Percentiles rank a stretch among this genome's conserved stretches.
phyloP scores from a whole-genome alignment of 2,329 filamentous ascomycete genomes.

The Aureobasidium sp. region DNA sequence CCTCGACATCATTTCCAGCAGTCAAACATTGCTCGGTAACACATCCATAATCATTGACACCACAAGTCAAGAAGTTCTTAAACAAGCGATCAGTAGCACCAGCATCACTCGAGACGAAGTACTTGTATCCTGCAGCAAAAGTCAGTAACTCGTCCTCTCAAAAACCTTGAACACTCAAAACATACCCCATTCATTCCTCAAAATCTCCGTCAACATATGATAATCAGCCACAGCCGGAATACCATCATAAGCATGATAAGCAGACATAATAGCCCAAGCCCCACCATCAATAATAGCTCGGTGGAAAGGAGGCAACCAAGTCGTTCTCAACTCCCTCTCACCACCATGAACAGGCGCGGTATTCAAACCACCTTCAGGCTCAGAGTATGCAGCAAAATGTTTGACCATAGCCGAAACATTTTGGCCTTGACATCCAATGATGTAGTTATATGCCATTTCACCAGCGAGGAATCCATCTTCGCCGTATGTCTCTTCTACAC shows the following conservation, averaged over 20 bases:
- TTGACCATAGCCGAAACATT: slow-evolving; percentile 79
- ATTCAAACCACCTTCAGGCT: slow-evolving; percentile 78
- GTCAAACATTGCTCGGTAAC: slow-evolving; percentile 70
- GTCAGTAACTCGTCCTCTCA: not conserved
- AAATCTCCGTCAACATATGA: slow-evolving; percentile 72
- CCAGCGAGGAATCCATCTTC: slow-evolving; percentile 76
- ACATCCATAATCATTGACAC: slow-evolving; percentile 65
- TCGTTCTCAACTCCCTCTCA: slow-evolving; percentile 60
- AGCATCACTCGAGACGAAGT: slow-evolving; percentile 72
- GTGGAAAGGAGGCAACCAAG: slow-evolving; percentile 67
- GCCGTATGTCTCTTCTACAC: slow-evolving; percentile 78
- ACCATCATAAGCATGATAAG: slow-evolving; percentile 78
- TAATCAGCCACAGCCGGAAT: slow-evolving; percentile 72
- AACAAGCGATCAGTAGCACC: slow-evolving; percentile 76
- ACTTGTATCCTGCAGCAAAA: slow-evolving; percentile 59
- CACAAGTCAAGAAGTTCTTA: slow-evolving; percentile 70
- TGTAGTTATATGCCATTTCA: slow-evolving; percentile 70
- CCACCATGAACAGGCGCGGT: slow-evolving; percentile 66
- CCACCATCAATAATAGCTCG: slow-evolving; percentile 75
- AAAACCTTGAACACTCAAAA: not conserved
- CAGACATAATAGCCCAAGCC: slow-evolving; percentile 75
- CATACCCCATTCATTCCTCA: slow-evolving; percentile 71
- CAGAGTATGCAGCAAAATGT: slow-evolving; percentile 76
- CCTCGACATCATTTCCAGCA: slow-evolving; percentile 75
- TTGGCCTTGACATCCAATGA: slow-evolving; percentile 67